Percentiles rank a stretch among this genome's conserved stretches.
phyloP scores from a whole-genome alignment of 2,329 filamentous ascomycete species.

The Colletotrichum sp. region DNA sequence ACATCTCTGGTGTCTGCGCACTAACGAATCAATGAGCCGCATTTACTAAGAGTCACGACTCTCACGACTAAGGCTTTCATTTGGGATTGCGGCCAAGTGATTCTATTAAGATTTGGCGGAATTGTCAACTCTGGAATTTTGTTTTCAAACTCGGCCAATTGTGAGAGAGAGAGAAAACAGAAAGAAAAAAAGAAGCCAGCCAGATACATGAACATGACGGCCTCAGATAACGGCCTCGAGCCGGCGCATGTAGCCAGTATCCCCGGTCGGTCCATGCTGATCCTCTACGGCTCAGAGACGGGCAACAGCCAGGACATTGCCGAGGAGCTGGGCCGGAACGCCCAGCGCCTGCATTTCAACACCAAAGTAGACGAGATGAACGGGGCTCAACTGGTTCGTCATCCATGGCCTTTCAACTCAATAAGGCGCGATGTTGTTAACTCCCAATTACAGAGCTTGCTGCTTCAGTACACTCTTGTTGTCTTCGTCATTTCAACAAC shows the following conservation, averaged over 20 bases:
- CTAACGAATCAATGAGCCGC: neutral
- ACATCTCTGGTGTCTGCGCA: neutral
- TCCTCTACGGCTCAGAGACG: constrained; percentile 94
- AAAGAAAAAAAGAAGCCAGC: neutral
- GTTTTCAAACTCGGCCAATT: neutral
- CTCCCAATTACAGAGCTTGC: constrained; percentile 43
- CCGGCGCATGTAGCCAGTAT: constrained; percentile 27
- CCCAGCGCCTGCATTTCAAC: constrained; percentile 79
- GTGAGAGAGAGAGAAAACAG: neutral
- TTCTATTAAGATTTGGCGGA: neutral
- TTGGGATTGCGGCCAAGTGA: neutral
- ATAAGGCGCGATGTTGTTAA: neutral
- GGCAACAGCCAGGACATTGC: constrained; percentile 93
- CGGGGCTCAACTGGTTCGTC: constrained; percentile 73
- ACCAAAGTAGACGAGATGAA: constrained; percentile 81
- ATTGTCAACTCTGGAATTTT: neutral
- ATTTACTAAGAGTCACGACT: neutral
- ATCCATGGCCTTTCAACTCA: neutral
- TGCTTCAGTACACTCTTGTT: constrained; percentile 61
- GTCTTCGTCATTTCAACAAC: constrained; percentile 90
- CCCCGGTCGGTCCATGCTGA: constrained; percentile 55
- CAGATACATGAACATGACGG: neutral
- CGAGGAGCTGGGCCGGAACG: constrained; percentile 77
- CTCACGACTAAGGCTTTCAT: neutral
- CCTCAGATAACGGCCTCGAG: constrained; percentile 12